Evolutionary conservation across 139 green algal genomes (phyloP).

Genomic region (Volvox africanus): DNA sequence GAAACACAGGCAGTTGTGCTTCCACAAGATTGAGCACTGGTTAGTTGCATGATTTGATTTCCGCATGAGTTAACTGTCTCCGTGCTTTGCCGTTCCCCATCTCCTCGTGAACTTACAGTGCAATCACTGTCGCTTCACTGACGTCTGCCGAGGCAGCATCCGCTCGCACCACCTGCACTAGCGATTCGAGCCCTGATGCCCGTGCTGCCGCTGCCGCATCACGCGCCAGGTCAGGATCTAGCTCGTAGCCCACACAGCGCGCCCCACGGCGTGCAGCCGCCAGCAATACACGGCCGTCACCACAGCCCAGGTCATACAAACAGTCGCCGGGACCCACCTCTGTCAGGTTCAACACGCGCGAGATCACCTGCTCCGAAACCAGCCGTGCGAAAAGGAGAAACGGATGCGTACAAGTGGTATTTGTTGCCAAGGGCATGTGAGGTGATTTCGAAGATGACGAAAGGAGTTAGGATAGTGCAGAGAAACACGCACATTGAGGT

Average conservation of each 20-base stretch:
- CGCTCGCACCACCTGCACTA: constrained; percentile 32
- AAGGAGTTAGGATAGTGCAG: too few relatives aligned
- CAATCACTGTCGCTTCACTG: constrained; percentile 50
- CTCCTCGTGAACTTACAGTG: constrained; percentile 32
- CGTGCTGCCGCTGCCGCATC: constrained; percentile 21
- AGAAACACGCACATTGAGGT: too few relatives aligned
- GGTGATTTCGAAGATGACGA: too few relatives aligned
- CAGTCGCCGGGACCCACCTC: neutral
- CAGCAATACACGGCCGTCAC: constrained; percentile 50
- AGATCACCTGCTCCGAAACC: constrained; percentile 18
- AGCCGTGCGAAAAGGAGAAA: neutral
- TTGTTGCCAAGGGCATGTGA: too few relatives aligned
- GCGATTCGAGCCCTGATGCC: neutral
- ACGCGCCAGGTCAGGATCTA: constrained; percentile 40
- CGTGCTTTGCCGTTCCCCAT: too few relatives aligned
- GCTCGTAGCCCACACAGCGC: constrained; percentile 47
- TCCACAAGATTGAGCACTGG: too few relatives aligned
- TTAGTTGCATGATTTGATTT: too few relatives aligned
- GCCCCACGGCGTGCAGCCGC: constrained; percentile 45
- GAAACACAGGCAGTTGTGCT: too few relatives aligned
- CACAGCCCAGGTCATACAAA: constrained; percentile 54
- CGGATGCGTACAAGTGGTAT: neutral
- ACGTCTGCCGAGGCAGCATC: constrained; percentile 51
- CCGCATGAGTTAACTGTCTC: too few relatives aligned
- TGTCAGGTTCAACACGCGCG: constrained; percentile 47